Evolutionary conservation across 805 yeast species (phyloP), one percentile per base, ranked within the genome.

Genomic region (Vanderwaltozyma tropicalis): DNA sequence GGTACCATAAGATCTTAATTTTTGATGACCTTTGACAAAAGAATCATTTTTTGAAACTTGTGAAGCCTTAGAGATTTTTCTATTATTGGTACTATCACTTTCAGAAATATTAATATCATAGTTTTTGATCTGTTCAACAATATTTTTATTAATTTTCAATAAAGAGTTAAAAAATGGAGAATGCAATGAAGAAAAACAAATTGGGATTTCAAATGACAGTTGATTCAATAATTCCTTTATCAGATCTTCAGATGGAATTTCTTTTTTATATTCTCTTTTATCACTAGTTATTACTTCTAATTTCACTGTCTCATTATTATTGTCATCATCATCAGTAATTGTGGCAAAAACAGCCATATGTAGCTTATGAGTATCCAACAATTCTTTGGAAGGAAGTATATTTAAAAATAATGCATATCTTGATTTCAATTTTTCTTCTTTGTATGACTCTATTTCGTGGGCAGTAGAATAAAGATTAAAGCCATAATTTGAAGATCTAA

Each of bases 321-420:
- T 11, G 26, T 31, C 38, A 15, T 49, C 52, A 7, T 63, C 67
- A 18, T 63, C 64, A 8, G 58, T 43, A 31, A 69, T 64, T 24
- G 61, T 59, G 0, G 75, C 72, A 29, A 69, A 66, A n/a, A 78
- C 50, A 0, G 74, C 74, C 4, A 72, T 64, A 39, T 62, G 66
- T 15, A 77, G 53, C 13, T 61, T 52, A 28, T 67, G 48, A 14
- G 55, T 47, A 5, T 53, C 50, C 38, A 80, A 47, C 27, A 66
- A 31, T 3, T 57, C 39, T 28, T 50, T 26, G 44, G 67, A 63
- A 7, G 72, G 63, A 3, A 67, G 56, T 45, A 70, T 64, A 50
- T 85, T 87, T 44, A 88, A 64, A 43, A 82, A 74, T 14, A 88
- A 53, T 0, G 78, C 75, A 42, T 83, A 67, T 2, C 78, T 78